A percentile compares a stretch with the other conserved stretches of the same genome.
These are phyloP conservation scores for Calonectria pseudoreteaudii DNA, from an alignment of 2,329 filamentous ascomycete genomes.

Conservation along the genomic window DNA sequence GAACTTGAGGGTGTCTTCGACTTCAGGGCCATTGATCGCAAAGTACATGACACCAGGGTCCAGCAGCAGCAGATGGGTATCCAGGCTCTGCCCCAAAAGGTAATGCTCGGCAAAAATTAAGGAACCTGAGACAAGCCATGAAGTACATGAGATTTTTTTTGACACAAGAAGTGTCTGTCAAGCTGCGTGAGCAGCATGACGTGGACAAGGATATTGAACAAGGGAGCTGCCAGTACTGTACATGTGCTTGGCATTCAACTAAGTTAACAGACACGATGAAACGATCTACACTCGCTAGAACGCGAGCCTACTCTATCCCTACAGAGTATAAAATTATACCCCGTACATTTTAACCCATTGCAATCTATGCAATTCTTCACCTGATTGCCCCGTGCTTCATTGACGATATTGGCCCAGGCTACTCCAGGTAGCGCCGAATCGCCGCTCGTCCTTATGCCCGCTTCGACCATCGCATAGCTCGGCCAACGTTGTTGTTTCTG, in stretches of 20 bases:
- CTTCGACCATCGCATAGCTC: slow-evolving; percentile 26
- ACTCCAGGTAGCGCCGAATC: background rate
- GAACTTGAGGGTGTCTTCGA: slow-evolving; percentile 66
- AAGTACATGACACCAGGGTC: slow-evolving; percentile 64
- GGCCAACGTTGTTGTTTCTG: slow-evolving; percentile 9
- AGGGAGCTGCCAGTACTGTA: background rate
- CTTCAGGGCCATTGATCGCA: slow-evolving; percentile 64
- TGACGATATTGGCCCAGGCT: background rate
- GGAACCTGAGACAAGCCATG: background rate
- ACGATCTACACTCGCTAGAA: background rate
- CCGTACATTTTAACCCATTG: slow-evolving; percentile 2
- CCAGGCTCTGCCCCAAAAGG: slow-evolving; percentile 53
- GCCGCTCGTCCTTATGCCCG: background rate
- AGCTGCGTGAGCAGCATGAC: background rate
- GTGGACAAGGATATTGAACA: background rate
- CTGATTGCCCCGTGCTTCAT: background rate
- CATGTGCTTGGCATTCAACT: background rate
- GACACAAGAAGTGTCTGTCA: background rate
- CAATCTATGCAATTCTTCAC: background rate
- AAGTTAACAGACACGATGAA: slow-evolving; percentile 2
- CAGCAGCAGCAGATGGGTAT: slow-evolving; percentile 52
- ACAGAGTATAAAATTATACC: slow-evolving; percentile 18
- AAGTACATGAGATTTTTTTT: background rate
- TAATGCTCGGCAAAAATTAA: slow-evolving; percentile 49
- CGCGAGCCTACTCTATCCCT: background rate